Base-by-base conservation (phyloP, 2,329 filamentous ascomycete species). In the Alternaria sp. region DNA sequence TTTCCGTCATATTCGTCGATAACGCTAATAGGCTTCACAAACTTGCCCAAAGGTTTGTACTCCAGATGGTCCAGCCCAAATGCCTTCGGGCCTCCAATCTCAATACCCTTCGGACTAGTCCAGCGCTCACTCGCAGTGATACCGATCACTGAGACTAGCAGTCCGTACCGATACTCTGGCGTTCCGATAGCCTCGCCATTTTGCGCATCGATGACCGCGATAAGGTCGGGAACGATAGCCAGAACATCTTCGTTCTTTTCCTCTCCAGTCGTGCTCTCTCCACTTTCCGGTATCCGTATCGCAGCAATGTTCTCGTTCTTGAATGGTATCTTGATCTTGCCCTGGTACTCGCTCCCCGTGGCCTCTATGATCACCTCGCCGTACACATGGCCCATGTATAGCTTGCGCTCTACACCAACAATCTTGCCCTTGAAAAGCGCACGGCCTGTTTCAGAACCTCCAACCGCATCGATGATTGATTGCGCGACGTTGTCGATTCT, bases 241-340 rank as follows among this genome's bases (percentile, higher is more conserved):
- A 86, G 68, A 8, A 84, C 80, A 21, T 77, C 78, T 54, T 81
- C 79, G 43, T 76, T 79, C 44, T 73, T 74, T 52, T 79, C 76
- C 52, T 78, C 71, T 1, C 74, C 74, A 9, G 72, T 70, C 46
- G 69, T 66, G 54, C 65, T 72, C 2, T 71, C 70, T 15, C 63
- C 54, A 4, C 59, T 66, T 7, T 76, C 71, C 12, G 68, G 79
- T 71, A 68, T 70, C 56, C 59, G 77, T 62, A 69, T 77, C 62
- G 86, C 89, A n/a, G 86, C 86, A 47, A 92, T 89, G 70, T 91
- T 92, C 73, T 92, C 89, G 75, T 92, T 92, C 79, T 91, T 91
- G 81, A 91, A 91, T 0, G 89, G 89, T 52, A 92, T 89, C 72
- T 87, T 89, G 73, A 91, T 78, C 28, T 75, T 79, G 0, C 87